A percentile compares a stretch with the other conserved stretches of the same genome.
Conservation (phyloP, 2,329 filamentous ascomycete genomes). For the Pseudocercospora fuligena region DNA sequence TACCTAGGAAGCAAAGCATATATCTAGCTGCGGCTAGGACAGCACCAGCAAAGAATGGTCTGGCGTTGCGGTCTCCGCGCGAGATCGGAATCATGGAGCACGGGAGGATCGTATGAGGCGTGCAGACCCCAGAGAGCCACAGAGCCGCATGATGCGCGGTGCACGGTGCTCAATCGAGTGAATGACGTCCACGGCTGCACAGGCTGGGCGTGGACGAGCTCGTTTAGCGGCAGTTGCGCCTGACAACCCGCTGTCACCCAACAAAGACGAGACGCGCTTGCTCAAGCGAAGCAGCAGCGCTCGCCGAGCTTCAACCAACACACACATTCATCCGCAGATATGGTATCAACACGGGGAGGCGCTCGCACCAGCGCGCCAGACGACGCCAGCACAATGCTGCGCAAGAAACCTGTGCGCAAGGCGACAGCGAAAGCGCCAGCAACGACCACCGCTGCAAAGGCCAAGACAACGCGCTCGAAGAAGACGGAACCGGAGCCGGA, state of each 20-base stretch:
- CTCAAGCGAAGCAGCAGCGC: neutral
- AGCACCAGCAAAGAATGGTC: neutral
- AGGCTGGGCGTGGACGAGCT: neutral
- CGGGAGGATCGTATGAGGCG: neutral
- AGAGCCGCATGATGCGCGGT: neutral
- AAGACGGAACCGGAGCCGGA: constrained; percentile 8
- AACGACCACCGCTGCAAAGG: neutral
- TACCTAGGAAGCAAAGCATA: neutral
- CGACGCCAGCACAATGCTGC: constrained; percentile 30
- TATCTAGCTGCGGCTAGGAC: neutral
- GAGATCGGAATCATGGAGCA: neutral
- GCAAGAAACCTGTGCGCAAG: constrained; percentile 43
- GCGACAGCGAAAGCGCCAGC: constrained; percentile 32
- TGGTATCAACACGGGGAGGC: constrained; percentile 44
- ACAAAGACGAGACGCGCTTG: constrained; percentile 6
- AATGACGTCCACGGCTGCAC: neutral
- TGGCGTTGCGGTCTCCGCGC: neutral
- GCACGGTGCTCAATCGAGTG: neutral
- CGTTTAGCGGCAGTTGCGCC: neutral
- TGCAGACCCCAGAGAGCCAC: neutral
- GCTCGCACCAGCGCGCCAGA: constrained; percentile 30
- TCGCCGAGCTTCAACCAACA: constrained; percentile 1
- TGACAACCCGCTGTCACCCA: neutral
- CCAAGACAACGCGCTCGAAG: constrained; percentile 6
- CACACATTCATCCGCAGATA: constrained; percentile 25